Evolutionary conservation across 805 yeast genomes (phyloP).

Genomic region (Ascoidea rubescens): DNA sequence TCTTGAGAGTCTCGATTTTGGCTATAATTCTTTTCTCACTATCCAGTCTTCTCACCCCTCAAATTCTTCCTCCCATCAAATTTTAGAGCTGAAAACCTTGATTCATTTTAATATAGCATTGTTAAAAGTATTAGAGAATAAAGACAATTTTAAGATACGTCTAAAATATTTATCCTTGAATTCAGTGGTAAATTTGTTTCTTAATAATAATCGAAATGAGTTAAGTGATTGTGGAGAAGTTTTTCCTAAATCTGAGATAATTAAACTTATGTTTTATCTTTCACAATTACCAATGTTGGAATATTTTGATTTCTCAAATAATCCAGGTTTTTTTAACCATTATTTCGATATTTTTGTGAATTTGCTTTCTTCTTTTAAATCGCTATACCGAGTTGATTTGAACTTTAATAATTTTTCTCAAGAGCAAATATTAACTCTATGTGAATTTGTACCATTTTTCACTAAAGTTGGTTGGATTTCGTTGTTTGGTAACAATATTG

Average conservation of each 20-base stretch:
- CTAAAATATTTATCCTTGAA: conserved; percentile 8
- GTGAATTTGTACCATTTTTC: conserved; percentile 63
- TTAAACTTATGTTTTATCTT: conserved; percentile 28
- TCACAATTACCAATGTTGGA: conserved; percentile 43
- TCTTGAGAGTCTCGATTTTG: conserved; percentile 65
- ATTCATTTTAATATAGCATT: conserved; percentile 20
- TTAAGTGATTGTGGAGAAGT: neutral
- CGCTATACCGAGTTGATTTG: conserved; percentile 50
- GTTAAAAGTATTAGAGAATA: conserved; percentile 11
- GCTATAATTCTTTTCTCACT: conserved; percentile 50
- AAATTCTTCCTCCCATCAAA: conserved; percentile 15
- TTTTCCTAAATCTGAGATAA: neutral
- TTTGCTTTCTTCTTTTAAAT: conserved; percentile 49
- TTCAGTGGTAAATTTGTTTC: neutral
- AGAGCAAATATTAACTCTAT: conserved; percentile 42
- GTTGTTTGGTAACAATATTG: conserved; percentile 50
- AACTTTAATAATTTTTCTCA: conserved; percentile 53
- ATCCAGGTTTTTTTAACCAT: conserved; percentile 41
- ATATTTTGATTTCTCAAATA: conserved; percentile 69
- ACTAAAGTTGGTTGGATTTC: conserved; percentile 52
- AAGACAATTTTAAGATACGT: neutral
- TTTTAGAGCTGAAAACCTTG: conserved; percentile 30
- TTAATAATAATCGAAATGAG: neutral
- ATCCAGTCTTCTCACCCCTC: too few relatives aligned
- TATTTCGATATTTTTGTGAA: conserved; percentile 5